Percentiles rank a stretch among this genome's conserved stretches.
These are phyloP conservation scores for Talaromyces adpressus DNA, from an alignment of 495 filamentous ascomycete genomes.

Conservation along the genomic window DNA sequence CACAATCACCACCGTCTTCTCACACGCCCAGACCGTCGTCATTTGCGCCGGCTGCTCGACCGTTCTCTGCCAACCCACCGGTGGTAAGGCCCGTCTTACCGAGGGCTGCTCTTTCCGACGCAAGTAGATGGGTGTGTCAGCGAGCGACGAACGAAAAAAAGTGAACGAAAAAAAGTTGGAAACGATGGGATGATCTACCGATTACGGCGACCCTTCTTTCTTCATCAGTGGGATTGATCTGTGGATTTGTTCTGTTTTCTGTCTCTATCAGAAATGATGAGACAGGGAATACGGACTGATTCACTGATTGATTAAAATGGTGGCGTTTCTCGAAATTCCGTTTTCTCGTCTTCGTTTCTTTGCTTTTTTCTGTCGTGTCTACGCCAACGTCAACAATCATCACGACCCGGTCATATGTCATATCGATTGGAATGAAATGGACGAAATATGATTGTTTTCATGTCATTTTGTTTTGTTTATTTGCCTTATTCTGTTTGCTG, in stretches of 20 bases:
- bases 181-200: background rate
- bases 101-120: constrained; percentile 99
- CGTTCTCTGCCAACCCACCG: constrained; percentile 96
- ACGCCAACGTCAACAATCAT: background rate
- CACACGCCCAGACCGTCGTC: constrained; percentile 98
- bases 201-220: background rate
- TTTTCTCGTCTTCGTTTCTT: background rate
- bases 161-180: background rate
- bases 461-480: background rate
- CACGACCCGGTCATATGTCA: background rate
- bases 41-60: constrained; percentile 98
- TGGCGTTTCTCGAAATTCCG: background rate
- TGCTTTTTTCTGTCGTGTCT: background rate
- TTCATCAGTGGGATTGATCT: background rate
- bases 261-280: background rate
- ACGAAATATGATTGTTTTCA: background rate
- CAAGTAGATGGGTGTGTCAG: constrained; percentile 62
- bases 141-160: background rate
- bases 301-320: background rate
- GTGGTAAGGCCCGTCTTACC: constrained; percentile 93
- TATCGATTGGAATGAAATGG: background rate
- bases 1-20: constrained; percentile 99
- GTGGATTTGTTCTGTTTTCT: background rate
- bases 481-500: background rate
- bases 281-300: background rate